These are phyloP conservation scores for Terana coerulea DNA, from an alignment of 768 basidiomycete genomes.

Conservation along the genomic window DNA sequence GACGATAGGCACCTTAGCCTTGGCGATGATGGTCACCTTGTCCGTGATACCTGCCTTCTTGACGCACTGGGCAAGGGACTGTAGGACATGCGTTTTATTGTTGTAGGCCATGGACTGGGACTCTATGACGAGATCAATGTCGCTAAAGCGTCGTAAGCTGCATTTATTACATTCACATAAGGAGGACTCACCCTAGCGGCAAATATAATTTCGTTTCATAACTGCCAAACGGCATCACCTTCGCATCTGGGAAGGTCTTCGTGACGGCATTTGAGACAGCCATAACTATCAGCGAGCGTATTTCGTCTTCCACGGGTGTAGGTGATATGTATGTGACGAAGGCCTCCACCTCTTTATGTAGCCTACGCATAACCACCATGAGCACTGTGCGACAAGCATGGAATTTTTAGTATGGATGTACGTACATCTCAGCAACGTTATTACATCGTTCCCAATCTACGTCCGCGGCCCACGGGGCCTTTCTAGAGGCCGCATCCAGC, in stretches of 20 bases:
- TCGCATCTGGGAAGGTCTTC: slow-evolving; percentile 71
- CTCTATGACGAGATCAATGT: slow-evolving; percentile 93
- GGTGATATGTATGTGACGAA: slow-evolving; percentile 89
- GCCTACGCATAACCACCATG: slow-evolving; percentile 38
- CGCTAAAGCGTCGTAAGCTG: slow-evolving; percentile 42
- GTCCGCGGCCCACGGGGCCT: slow-evolving; percentile 59
- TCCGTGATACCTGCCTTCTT: slow-evolving; percentile 71
- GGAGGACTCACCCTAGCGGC: slow-evolving; percentile 71
- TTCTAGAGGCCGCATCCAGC: slow-evolving; percentile 45
- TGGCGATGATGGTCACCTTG: slow-evolving; percentile 83
- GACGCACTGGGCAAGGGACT: slow-evolving; percentile 73
- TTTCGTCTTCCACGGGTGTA: slow-evolving; percentile 78
- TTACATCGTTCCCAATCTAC: slow-evolving; percentile 71
- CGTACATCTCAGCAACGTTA: slow-evolving; percentile 84
- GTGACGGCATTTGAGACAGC: slow-evolving; percentile 66
- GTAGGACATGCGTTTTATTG: slow-evolving; percentile 66
- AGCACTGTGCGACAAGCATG: slow-evolving; percentile 7
- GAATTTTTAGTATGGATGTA: slow-evolving; percentile 14
- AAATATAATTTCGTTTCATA: slow-evolving; percentile 93
- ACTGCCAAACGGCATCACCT: slow-evolving; percentile 85
- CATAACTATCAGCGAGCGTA: slow-evolving; percentile 68
- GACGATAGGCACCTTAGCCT: slow-evolving; percentile 94
- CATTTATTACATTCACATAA: not conserved
- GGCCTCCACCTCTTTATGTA: slow-evolving; percentile 83
- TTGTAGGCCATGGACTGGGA: slow-evolving; percentile 70